Percentiles rank a stretch among this genome's conserved stretches.
Conservation (phyloP, 2,329 filamentous ascomycete species). For the Fusarium annulatum region DNA sequence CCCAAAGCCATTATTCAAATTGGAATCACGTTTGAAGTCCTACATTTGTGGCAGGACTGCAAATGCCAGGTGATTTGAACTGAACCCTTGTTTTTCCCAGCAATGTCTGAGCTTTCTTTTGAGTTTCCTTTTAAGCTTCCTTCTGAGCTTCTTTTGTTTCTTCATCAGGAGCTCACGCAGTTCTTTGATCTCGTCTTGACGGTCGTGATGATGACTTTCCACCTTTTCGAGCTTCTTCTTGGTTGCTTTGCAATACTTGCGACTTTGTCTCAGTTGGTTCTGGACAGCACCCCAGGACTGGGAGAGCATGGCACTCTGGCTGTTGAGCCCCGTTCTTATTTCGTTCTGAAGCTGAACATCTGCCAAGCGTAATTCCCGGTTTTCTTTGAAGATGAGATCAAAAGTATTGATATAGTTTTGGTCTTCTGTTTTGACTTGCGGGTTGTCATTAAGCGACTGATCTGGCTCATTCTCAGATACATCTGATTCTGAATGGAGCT, state of each 20-base stretch:
- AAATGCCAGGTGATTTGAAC: neutral
- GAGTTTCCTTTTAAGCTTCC: no score
- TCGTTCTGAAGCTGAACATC: neutral
- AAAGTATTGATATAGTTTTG: accelerated
- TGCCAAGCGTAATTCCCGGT: neutral
- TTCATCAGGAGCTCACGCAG: neutral
- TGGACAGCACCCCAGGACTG: neutral
- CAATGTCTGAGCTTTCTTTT: no score
- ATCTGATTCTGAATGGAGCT: neutral
- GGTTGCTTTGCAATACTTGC: neutral
- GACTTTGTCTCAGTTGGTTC: neutral
- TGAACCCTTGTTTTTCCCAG: accelerated
- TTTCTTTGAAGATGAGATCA: neutral
- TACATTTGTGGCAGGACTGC: neutral
- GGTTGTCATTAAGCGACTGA: neutral
- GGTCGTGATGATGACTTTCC: neutral
- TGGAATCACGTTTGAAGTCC: no score
- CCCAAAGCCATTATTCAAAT: no score
- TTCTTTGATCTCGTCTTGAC: neutral
- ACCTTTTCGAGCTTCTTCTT: neutral
- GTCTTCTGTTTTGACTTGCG: neutral
- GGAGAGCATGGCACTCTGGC: neutral
- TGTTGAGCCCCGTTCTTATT: neutral
- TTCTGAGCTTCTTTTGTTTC: no score
- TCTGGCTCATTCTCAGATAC: no score